phyloP scores from a whole-genome alignment of 2,329 filamentous ascomycete genomes.

The Diaporthe sp. region DNA sequence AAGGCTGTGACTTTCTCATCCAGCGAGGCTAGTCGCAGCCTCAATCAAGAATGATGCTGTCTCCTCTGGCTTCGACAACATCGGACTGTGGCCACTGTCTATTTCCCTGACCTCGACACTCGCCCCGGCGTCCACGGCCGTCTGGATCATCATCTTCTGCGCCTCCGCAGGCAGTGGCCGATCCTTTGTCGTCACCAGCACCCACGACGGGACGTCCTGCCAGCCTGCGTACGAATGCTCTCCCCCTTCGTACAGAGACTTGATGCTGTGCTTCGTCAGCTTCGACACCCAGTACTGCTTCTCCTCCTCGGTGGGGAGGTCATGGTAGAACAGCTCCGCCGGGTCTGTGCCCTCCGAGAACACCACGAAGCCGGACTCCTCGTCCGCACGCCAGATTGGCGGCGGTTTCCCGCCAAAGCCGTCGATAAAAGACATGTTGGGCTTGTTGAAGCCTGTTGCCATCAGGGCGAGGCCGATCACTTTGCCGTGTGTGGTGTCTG shows the following conservation, averaged over 20 bases:
- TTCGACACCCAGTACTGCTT: slow-evolving; percentile 55
- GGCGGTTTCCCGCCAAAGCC: slow-evolving; percentile 55
- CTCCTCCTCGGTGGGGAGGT: slow-evolving; percentile 55
- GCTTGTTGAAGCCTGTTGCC: slow-evolving; percentile 56
- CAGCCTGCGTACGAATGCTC: slow-evolving; percentile 60
- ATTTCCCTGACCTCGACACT: slow-evolving; percentile 55
- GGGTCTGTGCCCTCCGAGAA: slow-evolving; percentile 50
- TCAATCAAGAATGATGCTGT: slow-evolving; percentile 53
- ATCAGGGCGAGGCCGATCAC: slow-evolving; percentile 60
- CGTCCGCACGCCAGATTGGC: slow-evolving; percentile 55
- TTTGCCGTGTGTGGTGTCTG: slow-evolving; percentile 45
- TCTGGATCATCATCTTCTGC: slow-evolving; percentile 54
- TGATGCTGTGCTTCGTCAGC: slow-evolving; percentile 56
- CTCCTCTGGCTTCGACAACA: slow-evolving; percentile 59
- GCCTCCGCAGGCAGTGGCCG: slow-evolving; percentile 50
- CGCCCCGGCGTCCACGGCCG: slow-evolving; percentile 53
- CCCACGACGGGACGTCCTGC: slow-evolving; percentile 61
- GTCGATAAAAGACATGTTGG: slow-evolving; percentile 56
- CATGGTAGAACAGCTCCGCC: slow-evolving; percentile 62
- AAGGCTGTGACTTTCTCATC: not conserved
- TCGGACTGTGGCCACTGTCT: slow-evolving; percentile 61
- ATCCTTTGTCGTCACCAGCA: slow-evolving; percentile 58
- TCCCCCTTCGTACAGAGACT: slow-evolving; percentile 58
- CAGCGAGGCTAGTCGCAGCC: slow-evolving; percentile 49
- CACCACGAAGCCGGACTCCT: slow-evolving; percentile 55